Evolutionary conservation across 1,284 basidiomycete genomes (phyloP), one percentile per base, ranked within the genome.

Genomic region (Acaromyces ingoldii): DNA sequence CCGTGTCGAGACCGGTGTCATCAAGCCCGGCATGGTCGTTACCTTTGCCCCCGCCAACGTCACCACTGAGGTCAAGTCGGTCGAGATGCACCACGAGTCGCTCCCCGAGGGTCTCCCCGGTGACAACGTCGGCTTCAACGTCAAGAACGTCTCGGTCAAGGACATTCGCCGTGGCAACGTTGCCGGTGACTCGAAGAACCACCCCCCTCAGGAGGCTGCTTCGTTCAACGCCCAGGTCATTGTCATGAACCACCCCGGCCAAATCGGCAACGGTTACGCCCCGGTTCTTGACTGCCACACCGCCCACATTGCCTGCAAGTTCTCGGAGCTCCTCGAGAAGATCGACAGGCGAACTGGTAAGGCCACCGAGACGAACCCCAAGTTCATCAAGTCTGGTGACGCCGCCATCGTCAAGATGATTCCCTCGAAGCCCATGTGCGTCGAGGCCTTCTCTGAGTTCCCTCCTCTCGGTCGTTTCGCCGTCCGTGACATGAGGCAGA

Each of bases 41-140:
- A 86, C 81, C 78, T 98, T 98, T 76, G 93, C 95, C 69, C 93
- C 93, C 63, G 80, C 90, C 67, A 91, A 91, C 82, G 92, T 99
- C 74, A 97, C 92, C 80, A 99, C 95, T 81, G 95, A 98, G 88
- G 93, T 98, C 82, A 97, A 97, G 86, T 96, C 77, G 49, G 93
- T 98, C 79, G 93, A 98, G 83, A 98, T 98, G 95, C 95, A 98
- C 81, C 93, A 97, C 88, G 93, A 98, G 81, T 90, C 93, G 80
- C 90, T 99, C 79, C 83, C 83, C 78, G 84, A 90, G 81, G 95
- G 95, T 83, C 76, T 83, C 62, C 93, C 93, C 61, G 95, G 95
- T 84, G 93, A 98, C 85, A 98, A 98, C 81, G 92, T 97, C 77
- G 92, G 91, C 63, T 93, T 93, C 85, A 75, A 75, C 71, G 74